Percentiles rank a stretch among this genome's conserved stretches.
phyloP scores from a whole-genome alignment of 805 yeast genomes.

The Saturnispora hagleri region DNA sequence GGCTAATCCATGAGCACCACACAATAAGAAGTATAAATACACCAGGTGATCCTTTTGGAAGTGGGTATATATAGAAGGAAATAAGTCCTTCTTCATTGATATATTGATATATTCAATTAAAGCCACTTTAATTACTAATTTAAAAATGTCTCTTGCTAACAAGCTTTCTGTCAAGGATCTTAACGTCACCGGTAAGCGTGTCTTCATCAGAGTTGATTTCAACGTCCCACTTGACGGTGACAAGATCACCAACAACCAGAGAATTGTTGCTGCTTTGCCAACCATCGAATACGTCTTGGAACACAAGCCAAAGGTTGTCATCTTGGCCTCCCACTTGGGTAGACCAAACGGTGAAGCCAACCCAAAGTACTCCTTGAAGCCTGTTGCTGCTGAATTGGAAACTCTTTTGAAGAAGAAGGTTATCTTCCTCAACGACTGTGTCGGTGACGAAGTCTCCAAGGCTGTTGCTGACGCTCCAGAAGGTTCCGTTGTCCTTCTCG shows the following conservation, averaged over 20 bases:
- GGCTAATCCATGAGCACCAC: neutral
- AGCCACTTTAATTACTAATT: neutral
- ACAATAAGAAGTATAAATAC: neutral
- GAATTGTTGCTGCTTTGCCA: constrained; percentile 99
- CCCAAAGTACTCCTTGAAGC: constrained; percentile 84
- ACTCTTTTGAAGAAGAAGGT: constrained; percentile 68
- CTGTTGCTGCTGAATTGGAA: constrained; percentile 85
- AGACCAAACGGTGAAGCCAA: constrained; percentile 95
- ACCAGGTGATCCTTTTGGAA: neutral
- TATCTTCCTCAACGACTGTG: constrained; percentile 80
- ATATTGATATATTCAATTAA: neutral
- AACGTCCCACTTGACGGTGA: constrained; percentile 92
- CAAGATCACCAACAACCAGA: constrained; percentile 97
- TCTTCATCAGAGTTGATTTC: constrained; percentile 97
- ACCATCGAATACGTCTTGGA: constrained; percentile 92
- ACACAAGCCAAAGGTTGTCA: constrained; percentile 82
- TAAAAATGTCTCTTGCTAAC: constrained; percentile 79
- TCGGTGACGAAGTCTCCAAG: constrained; percentile 81
- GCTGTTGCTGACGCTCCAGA: constrained; percentile 63
- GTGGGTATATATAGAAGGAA: neutral
- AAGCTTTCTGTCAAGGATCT: constrained; percentile 91
- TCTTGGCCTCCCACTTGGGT: constrained; percentile 96
- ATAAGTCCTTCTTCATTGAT: neutral
- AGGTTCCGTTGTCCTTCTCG: constrained; percentile 84
- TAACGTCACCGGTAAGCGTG: constrained; percentile 82